These are phyloP conservation scores for Rhodamnia argentea DNA, from an alignment of 345 rosid genomes.

Conservation along the genomic window DNA sequence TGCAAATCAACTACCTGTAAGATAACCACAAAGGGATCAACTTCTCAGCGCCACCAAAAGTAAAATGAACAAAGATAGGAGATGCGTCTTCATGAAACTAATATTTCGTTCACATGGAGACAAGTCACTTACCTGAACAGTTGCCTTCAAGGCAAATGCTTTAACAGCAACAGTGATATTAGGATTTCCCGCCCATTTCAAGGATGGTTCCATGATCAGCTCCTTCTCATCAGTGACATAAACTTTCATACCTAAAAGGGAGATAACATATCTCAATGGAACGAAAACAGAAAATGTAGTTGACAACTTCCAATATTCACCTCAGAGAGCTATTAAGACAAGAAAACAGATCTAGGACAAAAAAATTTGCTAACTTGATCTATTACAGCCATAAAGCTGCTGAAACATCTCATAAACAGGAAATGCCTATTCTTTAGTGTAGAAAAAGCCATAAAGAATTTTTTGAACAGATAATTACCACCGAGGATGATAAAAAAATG, in stretches of 20 bases:
- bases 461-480: background rate
- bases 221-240: slow-evolving; percentile 93
- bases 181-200: slow-evolving; percentile 97
- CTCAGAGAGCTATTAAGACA: background rate
- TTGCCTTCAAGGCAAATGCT: slow-evolving; percentile 90
- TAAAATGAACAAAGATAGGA: background rate
- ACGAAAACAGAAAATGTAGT: background rate
- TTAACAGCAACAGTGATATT: slow-evolving; percentile 60
- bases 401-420: background rate
- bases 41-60: background rate
- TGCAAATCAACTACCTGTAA: slow-evolving; percentile 80
- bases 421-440: background rate
- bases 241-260: slow-evolving; percentile 79
- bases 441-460: background rate
- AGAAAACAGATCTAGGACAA: background rate
- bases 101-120: background rate
- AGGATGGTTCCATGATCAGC: slow-evolving; percentile 83
- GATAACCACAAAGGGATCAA: background rate
- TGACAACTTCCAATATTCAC: background rate
- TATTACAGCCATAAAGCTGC: background rate
- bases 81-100: background rate
- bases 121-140: slow-evolving; percentile 58
- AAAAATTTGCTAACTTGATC: background rate
- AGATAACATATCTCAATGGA: background rate
- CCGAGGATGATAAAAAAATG: background rate